These are phyloP conservation scores for Yueomyces sinensis DNA, from an alignment of 805 yeast species.

Conservation along the genomic window DNA sequence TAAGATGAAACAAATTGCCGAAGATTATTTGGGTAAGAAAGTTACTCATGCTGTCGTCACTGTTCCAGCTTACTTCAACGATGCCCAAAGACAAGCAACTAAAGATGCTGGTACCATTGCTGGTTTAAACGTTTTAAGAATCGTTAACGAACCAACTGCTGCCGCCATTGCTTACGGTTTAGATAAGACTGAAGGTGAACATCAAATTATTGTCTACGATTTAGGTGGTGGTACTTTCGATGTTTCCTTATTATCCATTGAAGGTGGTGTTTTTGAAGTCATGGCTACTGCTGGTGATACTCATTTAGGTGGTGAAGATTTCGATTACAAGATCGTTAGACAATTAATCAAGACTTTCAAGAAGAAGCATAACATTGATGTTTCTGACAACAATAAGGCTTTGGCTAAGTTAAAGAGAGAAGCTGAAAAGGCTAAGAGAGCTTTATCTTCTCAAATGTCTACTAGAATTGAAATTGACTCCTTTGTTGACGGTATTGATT, in stretches of 20 bases:
- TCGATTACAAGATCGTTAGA: slow-evolving; percentile 77
- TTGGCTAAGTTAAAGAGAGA: slow-evolving; percentile 91
- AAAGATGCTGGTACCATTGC: slow-evolving; percentile 73
- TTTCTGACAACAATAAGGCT: slow-evolving; percentile 71
- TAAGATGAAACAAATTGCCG: slow-evolving; percentile 89
- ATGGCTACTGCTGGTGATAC: slow-evolving; percentile 94
- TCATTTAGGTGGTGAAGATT: slow-evolving; percentile 96
- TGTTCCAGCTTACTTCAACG: slow-evolving; percentile 61
- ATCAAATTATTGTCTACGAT: slow-evolving; percentile 84
- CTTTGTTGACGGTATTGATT: slow-evolving; percentile 86
- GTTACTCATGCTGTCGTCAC: slow-evolving; percentile 88
- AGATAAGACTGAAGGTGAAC: slow-evolving; percentile 70
- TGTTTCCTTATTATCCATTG: slow-evolving; percentile 78
- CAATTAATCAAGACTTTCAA: slow-evolving; percentile 80
- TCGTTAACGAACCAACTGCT: slow-evolving; percentile 90
- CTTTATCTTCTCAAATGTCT: slow-evolving; percentile 88
- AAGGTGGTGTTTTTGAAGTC: slow-evolving; percentile 86
- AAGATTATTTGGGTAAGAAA: slow-evolving; percentile 71
- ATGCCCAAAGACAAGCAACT: slow-evolving; percentile 75
- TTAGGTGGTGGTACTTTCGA: slow-evolving; percentile 98
- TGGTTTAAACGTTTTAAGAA: slow-evolving; percentile 77
- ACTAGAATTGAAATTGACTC: slow-evolving; percentile 95
- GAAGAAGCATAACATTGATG: slow-evolving; percentile 83
- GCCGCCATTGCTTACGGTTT: slow-evolving; percentile 97
- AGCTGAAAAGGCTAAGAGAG: slow-evolving; percentile 96